phyloP scores from a whole-genome alignment of 1,139 yeast genomes.

The Pichia sp. region DNA sequence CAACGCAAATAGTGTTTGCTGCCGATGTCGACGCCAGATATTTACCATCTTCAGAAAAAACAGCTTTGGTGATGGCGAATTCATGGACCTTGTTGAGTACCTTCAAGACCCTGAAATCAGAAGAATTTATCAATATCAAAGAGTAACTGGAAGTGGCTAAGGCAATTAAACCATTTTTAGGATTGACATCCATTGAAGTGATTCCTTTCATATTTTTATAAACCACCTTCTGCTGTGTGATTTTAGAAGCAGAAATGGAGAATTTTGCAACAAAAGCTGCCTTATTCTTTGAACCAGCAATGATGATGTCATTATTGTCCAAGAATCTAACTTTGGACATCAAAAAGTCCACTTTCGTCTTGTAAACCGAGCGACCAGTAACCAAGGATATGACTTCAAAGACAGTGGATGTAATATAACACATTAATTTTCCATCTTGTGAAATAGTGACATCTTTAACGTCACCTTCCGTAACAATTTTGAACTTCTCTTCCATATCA shows the following conservation, averaged over 20 bases:
- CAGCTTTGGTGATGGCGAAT: slow-evolving; percentile 73
- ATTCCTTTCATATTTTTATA: slow-evolving; percentile 54
- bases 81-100: slow-evolving; percentile 58
- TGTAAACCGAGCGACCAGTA: slow-evolving; percentile 35
- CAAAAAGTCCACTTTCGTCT: slow-evolving; percentile 27
- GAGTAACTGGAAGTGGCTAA: slow-evolving; percentile 75
- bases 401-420: slow-evolving; percentile 48
- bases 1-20: slow-evolving; percentile 63
- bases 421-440: slow-evolving; percentile 45
- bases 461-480: slow-evolving; percentile 47
- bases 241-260: slow-evolving; percentile 36
- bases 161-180: slow-evolving; percentile 46
- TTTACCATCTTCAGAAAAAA: slow-evolving; percentile 63
- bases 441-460: slow-evolving; percentile 42
- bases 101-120: slow-evolving; percentile 44
- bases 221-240: slow-evolving; percentile 37
- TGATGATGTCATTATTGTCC: slow-evolving; percentile 43
- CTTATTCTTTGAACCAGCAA: slow-evolving; percentile 48
- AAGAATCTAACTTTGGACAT: slow-evolving; percentile 58
- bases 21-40: slow-evolving; percentile 75
- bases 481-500: slow-evolving; percentile 44
- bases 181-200: slow-evolving; percentile 56
- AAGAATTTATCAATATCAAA: slow-evolving; percentile 45
- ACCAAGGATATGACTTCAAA: slow-evolving; percentile 47
- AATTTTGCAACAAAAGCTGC: slow-evolving; percentile 40